Percentiles rank a stretch among this genome's conserved stretches.
These are phyloP conservation scores for Penicillium expansum DNA, from an alignment of 2,329 filamentous ascomycete species.

Conservation along the genomic window DNA sequence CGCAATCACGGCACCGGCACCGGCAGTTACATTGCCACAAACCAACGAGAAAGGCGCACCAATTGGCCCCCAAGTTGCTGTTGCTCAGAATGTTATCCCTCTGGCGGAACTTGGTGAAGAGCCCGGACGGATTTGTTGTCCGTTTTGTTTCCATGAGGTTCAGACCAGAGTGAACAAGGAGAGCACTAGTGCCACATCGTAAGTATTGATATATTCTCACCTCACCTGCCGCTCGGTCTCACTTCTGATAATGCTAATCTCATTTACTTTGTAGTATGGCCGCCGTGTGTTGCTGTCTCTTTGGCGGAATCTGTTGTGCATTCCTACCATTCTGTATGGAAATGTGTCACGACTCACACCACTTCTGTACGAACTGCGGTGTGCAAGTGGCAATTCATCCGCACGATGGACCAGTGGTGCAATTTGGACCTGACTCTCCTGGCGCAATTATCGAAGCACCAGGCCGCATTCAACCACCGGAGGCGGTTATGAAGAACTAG, in stretches of 20 bases:
- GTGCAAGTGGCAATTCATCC: neutral
- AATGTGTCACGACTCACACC: constrained; percentile 19
- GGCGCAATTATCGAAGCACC: neutral
- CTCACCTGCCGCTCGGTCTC: neutral
- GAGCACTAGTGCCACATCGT: constrained; percentile 15
- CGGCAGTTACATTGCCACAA: neutral
- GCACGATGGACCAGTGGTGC: neutral
- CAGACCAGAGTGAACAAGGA: constrained; percentile 14
- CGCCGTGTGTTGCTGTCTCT: constrained; percentile 13
- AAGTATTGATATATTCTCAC: neutral
- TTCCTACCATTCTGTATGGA: constrained; percentile 17
- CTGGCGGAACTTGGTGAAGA: constrained; percentile 9
- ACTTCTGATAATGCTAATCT: neutral
- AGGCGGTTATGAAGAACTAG: constrained; percentile 3
- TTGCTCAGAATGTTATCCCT: neutral
- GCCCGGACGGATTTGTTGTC: constrained; percentile 12
- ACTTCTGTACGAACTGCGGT: constrained; percentile 14
- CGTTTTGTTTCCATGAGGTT: constrained; percentile 13
- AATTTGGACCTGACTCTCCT: neutral
- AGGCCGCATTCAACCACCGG: neutral
- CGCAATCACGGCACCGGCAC: neutral
- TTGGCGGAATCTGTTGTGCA: constrained; percentile 16
- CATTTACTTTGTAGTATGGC: constrained; percentile 4
- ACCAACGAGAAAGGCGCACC: neutral
- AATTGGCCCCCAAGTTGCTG: neutral